A percentile compares a stretch with the other conserved stretches of the same genome.
phyloP scores from a whole-genome alignment of 495 filamentous ascomycete genomes.

The Lichina pygmaea region DNA sequence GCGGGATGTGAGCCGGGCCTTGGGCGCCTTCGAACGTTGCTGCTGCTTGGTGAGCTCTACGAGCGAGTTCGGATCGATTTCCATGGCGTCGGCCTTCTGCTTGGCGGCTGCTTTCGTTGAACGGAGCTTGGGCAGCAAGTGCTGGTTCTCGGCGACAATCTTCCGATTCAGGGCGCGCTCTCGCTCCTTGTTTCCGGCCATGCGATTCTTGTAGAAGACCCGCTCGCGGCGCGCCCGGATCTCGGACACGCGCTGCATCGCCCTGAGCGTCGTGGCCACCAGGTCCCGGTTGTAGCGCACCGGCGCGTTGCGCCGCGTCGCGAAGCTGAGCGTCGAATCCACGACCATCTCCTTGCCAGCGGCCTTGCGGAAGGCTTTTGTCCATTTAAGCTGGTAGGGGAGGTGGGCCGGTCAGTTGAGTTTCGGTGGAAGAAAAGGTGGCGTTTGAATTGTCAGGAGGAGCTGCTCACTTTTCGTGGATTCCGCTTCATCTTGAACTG shows the following conservation, averaged over 20 bases:
- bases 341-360: slow-evolving; percentile 81
- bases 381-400: slow-evolving; percentile 47
- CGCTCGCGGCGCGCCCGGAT: slow-evolving; percentile 62
- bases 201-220: slow-evolving; percentile 72
- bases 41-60: too few species aligned
- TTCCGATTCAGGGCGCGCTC: slow-evolving; percentile 55
- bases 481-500: slow-evolving; percentile 93
- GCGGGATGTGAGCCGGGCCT: too few species aligned
- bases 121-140: slow-evolving; percentile 42
- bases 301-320: slow-evolving; percentile 76
- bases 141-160: slow-evolving; percentile 74
- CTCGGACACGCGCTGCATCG: slow-evolving; percentile 77
- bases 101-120: background rate
- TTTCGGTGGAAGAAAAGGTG: slow-evolving; percentile 10
- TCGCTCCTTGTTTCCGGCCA: slow-evolving; percentile 66
- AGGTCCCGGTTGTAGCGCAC: slow-evolving; percentile 85
- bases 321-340: slow-evolving; percentile 79
- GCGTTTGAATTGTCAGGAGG: slow-evolving; percentile 1
- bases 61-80: background rate
- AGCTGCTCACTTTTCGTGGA: slow-evolving; percentile 25
- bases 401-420: background rate
- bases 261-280: slow-evolving; percentile 59
- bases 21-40: too few species aligned
- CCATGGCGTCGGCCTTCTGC: background rate
- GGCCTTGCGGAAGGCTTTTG: slow-evolving; percentile 53